Evolutionary conservation across 2,329 filamentous ascomycete genomes (phyloP).

Genomic region (Trichoderma afroharzianum): DNA sequence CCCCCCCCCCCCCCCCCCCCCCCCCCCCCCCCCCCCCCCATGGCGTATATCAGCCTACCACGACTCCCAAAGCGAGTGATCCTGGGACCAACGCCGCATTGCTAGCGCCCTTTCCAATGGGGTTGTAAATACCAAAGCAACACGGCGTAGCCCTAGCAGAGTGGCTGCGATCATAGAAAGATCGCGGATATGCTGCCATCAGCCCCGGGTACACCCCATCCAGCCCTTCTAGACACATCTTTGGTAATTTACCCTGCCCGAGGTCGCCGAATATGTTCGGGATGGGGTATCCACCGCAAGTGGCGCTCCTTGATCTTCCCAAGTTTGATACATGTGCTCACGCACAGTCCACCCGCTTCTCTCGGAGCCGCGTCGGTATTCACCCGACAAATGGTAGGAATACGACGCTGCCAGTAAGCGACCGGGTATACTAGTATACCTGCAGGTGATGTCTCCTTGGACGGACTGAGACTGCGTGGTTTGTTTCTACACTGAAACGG

Average conservation of each 20-base stretch:
- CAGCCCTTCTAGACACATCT: not conserved
- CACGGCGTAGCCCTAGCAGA: not conserved
- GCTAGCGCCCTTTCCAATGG: not conserved
- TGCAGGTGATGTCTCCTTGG: not conserved
- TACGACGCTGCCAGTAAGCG: not conserved
- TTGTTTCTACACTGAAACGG: not conserved
- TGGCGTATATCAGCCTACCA: not conserved
- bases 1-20: no score
- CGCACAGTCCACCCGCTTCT: not conserved
- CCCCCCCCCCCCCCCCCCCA: no score
- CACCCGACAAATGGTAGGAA: not conserved
- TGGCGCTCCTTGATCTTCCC: not conserved
- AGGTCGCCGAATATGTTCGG: slow-evolving; percentile 5
- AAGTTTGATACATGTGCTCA: not conserved
- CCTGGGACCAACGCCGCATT: not conserved
- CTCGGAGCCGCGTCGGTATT: not conserved
- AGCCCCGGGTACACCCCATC: not conserved
- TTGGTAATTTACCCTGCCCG: not conserved
- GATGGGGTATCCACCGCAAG: not conserved
- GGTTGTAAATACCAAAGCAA: not conserved
- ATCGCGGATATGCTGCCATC: not conserved
- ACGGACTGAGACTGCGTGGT: not conserved
- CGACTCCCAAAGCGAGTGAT: not conserved
- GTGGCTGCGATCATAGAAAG: not conserved
- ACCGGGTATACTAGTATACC: not conserved